Percentiles rank a stretch among this genome's conserved stretches.
These are phyloP conservation scores for Psilocybe sp. DNA, from an alignment of 768 basidiomycete genomes.

Conservation along the genomic window DNA sequence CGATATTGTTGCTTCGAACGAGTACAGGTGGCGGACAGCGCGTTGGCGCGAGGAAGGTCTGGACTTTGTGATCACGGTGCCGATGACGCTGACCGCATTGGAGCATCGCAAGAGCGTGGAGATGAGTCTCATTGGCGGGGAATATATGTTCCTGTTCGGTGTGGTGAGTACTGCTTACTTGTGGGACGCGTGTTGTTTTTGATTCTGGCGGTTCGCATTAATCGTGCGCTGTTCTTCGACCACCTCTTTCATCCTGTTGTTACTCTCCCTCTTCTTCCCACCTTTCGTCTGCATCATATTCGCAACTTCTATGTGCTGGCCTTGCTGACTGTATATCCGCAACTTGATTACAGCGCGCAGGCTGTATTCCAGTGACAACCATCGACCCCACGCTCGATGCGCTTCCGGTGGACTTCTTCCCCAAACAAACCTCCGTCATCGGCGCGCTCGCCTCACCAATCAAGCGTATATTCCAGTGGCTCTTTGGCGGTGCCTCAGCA, in stretches of 20 bases:
- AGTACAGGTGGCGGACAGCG: slow-evolving; percentile 44
- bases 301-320: slow-evolving; percentile 32
- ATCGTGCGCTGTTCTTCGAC: background rate
- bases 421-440: too few species aligned
- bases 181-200: too few species aligned
- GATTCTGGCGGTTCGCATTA: background rate
- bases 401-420: slow-evolving; percentile 28
- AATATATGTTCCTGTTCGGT: slow-evolving; percentile 68
- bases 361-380: slow-evolving; percentile 55
- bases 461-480: too few species aligned
- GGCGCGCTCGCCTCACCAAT: too few species aligned
- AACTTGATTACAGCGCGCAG: slow-evolving; percentile 41
- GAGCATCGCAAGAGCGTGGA: slow-evolving; percentile 48
- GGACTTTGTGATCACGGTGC: slow-evolving; percentile 63
- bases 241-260: slow-evolving; percentile 15
- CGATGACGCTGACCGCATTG: slow-evolving; percentile 59
- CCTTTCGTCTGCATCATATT: slow-evolving; percentile 24
- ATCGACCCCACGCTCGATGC: slow-evolving; percentile 44
- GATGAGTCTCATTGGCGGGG: slow-evolving; percentile 54
- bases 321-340: slow-evolving; percentile 29
- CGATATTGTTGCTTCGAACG: slow-evolving; percentile 43
- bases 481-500: too few species aligned
- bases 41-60: slow-evolving; percentile 47
- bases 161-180: slow-evolving; percentile 43
- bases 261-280: slow-evolving; percentile 34